Percentiles rank a stretch among this genome's conserved stretches.
Conservation (phyloP, 345 rosid species). For the Populus euphratica region DNA sequence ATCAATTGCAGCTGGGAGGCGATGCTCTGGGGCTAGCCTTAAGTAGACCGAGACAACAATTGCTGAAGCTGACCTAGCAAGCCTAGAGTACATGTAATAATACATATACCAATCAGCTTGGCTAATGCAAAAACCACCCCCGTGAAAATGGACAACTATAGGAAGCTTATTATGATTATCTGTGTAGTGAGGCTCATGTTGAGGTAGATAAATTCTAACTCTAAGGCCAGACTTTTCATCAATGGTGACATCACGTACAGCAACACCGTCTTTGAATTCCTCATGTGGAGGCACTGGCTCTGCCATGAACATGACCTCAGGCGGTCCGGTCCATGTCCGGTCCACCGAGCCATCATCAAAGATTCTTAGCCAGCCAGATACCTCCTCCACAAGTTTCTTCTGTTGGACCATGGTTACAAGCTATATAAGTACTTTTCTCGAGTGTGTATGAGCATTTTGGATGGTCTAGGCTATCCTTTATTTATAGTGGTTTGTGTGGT, state of each 20-base stretch:
- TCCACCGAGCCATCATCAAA: constrained; percentile 58
- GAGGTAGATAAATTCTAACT: constrained; percentile 51
- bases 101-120: constrained; percentile 38
- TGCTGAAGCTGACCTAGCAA: constrained; percentile 9
- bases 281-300: constrained; percentile 52
- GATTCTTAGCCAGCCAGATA: constrained; percentile 63
- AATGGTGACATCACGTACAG: constrained; percentile 41
- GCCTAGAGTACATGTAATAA: constrained; percentile 19
- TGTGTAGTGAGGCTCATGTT: background rate
- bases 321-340: constrained; percentile 63
- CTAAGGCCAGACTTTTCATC: constrained; percentile 27
- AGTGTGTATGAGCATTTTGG: background rate
- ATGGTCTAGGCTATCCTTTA: background rate
- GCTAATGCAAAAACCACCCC: constrained; percentile 37
- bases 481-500: background rate
- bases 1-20: constrained; percentile 26
- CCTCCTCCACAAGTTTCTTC: constrained; percentile 42
- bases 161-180: constrained; percentile 8
- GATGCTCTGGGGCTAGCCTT: constrained; percentile 33
- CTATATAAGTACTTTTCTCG: background rate
- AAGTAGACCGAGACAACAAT: constrained; percentile 26
- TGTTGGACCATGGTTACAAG: constrained; percentile 27
- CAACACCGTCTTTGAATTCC: constrained; percentile 44
- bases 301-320: constrained; percentile 51
- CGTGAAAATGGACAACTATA: constrained; percentile 32